Evolutionary conservation across 495 filamentous ascomycete genomes (phyloP).

Genomic region (Daldinia caldariorum): DNA sequence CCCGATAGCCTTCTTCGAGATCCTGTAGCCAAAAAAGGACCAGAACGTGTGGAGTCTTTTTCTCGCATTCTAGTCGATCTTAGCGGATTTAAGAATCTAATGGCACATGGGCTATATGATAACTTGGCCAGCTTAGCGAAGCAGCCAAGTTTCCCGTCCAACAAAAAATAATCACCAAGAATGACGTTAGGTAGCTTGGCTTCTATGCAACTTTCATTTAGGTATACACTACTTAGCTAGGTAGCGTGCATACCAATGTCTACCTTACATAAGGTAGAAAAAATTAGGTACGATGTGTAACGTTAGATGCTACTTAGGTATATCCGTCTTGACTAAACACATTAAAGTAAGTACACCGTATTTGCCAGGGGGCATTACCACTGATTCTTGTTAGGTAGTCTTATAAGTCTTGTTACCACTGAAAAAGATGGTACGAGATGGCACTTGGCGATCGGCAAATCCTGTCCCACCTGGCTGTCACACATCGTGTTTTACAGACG

Average conservation of each 20-base stretch:
- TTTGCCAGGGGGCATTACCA: too few relatives aligned
- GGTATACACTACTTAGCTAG: too few relatives aligned
- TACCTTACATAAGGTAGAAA: too few relatives aligned
- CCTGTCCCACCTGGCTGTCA: conserved; percentile 32
- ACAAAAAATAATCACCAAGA: conserved; percentile 21
- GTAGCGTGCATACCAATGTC: too few relatives aligned
- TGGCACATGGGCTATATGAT: conserved; percentile 21
- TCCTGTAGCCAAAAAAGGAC: background rate
- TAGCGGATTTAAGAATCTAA: conserved; percentile 34
- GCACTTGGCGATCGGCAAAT: conserved; percentile 39
- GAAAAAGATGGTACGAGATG: background rate
- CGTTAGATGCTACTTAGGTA: too few relatives aligned
- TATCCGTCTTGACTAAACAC: too few relatives aligned
- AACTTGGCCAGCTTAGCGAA: conserved; percentile 6
- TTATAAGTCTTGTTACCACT: too few relatives aligned
- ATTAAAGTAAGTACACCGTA: too few relatives aligned
- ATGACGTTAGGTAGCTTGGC: conserved; percentile 42
- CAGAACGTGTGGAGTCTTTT: conserved; percentile 12
- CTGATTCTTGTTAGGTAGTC: too few relatives aligned
- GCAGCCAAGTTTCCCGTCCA: conserved; percentile 21
- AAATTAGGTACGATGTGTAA: too few relatives aligned
- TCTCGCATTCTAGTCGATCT: conserved; percentile 15
- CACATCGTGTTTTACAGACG: conserved; percentile 40
- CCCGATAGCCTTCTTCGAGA: conserved; percentile 12
- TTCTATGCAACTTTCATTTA: conserved; percentile 26